phyloP scores from a whole-genome alignment of 2,329 filamentous ascomycete species.

The Penicillium sp. region DNA sequence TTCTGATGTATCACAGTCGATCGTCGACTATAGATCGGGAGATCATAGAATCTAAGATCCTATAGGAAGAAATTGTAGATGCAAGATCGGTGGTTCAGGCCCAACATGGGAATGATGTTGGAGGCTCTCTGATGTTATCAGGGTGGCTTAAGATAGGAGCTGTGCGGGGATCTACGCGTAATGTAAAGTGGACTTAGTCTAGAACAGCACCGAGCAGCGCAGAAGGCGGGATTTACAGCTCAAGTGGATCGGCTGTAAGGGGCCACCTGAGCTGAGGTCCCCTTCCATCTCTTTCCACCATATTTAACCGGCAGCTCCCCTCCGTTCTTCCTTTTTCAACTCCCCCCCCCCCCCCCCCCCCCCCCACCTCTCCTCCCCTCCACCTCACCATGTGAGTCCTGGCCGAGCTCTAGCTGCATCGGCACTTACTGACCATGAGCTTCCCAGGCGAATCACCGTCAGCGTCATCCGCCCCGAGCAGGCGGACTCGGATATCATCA shows the following conservation, averaged over 20 bases:
- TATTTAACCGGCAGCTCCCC: background rate
- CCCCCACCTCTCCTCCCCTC: background rate
- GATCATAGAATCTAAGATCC: too few species aligned
- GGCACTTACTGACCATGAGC: background rate
- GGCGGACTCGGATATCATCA: conserved; percentile 71
- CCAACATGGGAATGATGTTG: background rate
- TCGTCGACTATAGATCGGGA: too few species aligned
- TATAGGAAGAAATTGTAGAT: too few species aligned
- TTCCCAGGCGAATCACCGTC: conserved; percentile 76
- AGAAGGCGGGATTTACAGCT: background rate
- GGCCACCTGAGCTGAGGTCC: background rate
- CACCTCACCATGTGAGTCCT: conserved; percentile 1
- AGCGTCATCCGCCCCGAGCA: conserved; percentile 74
- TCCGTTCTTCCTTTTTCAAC: background rate
- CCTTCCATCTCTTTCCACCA: background rate
- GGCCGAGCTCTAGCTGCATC: background rate
- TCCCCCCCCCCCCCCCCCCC: background rate
- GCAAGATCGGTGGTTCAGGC: background rate
- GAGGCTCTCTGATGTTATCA: background rate
- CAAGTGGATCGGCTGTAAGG: background rate
- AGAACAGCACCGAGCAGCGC: background rate
- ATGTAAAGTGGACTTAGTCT: background rate
- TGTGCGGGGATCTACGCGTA: background rate
- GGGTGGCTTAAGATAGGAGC: background rate
- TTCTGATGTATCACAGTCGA: background rate